Percentiles rank a stretch among this genome's conserved stretches.
phyloP scores from a whole-genome alignment of 2,329 filamentous ascomycete genomes.

The Blastomyces emzantsi region DNA sequence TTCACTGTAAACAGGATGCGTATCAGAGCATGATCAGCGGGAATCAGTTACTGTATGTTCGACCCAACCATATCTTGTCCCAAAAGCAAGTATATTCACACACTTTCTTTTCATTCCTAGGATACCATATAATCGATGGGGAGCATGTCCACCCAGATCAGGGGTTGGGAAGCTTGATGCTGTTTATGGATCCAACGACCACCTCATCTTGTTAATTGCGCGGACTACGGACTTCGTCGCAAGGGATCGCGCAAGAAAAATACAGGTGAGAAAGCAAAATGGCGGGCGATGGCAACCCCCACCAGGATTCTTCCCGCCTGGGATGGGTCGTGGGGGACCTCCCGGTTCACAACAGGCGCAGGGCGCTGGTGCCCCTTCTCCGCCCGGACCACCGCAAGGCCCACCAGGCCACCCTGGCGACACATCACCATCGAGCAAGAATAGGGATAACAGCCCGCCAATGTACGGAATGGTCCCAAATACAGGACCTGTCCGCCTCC shows the following conservation, averaged over 20 bases:
- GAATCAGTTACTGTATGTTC: slow-evolving; percentile 69
- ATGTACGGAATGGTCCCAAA: slow-evolving; percentile 44
- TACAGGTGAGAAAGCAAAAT: slow-evolving; percentile 54
- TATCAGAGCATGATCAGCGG: slow-evolving; percentile 87
- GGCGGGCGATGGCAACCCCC: slow-evolving; percentile 49
- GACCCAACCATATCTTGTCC: background rate
- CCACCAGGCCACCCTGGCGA: slow-evolving; percentile 18
- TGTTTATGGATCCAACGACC: slow-evolving; percentile 81
- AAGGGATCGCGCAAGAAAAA: slow-evolving; percentile 69
- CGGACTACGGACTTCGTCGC: slow-evolving; percentile 70
- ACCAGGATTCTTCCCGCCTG: slow-evolving; percentile 38
- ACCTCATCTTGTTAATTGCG: slow-evolving; percentile 71
- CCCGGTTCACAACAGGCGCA: slow-evolving; percentile 14
- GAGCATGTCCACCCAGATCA: slow-evolving; percentile 77
- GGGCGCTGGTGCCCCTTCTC: slow-evolving; percentile 13
- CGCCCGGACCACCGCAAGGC: slow-evolving; percentile 14
- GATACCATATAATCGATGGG: slow-evolving; percentile 71
- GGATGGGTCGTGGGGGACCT: slow-evolving; percentile 13
- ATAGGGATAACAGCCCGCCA: slow-evolving; percentile 23
- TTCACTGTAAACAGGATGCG: slow-evolving; percentile 89
- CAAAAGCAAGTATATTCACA: slow-evolving; percentile 20
- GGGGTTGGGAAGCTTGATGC: slow-evolving; percentile 68
- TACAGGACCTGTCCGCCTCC: slow-evolving; percentile 35
- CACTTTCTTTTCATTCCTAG: slow-evolving; percentile 37
- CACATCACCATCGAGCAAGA: slow-evolving; percentile 3